Conservation (phyloP, 495 filamentous ascomycete species). For the Aeminium ludgeri region DNA sequence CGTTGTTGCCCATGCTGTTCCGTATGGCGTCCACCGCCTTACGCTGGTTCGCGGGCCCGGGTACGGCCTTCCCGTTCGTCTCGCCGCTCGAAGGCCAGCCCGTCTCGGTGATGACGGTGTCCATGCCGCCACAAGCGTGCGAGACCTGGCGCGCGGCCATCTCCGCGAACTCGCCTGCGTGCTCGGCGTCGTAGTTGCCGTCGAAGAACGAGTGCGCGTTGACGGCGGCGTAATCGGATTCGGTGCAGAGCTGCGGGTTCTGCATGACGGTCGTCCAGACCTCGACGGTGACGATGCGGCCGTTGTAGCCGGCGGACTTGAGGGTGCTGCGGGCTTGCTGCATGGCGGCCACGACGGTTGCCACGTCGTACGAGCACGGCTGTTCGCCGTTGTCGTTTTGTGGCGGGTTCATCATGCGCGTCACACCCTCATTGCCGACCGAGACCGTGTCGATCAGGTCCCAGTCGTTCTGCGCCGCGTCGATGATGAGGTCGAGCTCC, state of each 20-base stretch:
- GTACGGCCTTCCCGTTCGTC: constrained; percentile 46
- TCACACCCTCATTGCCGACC: constrained; percentile 66
- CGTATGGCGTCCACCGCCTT: constrained; percentile 47
- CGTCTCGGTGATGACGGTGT: constrained; percentile 50
- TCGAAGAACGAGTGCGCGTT: constrained; percentile 84
- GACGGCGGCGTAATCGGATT: constrained; percentile 59
- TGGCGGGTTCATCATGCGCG: too few relatives aligned
- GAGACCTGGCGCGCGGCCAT: constrained; percentile 36
- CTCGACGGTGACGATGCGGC: constrained; percentile 65
- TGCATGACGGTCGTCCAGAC: constrained; percentile 45
- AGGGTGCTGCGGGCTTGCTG: constrained; percentile 37
- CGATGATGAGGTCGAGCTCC: constrained; percentile 37
- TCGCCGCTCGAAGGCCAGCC: constrained; percentile 66
- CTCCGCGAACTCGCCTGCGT: constrained; percentile 47
- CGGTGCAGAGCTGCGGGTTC: constrained; percentile 54
- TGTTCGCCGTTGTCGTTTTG: constrained; percentile 33
- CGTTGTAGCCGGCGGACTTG: constrained; percentile 46
- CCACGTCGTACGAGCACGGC: constrained; percentile 24
- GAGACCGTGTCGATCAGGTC: constrained; percentile 47
- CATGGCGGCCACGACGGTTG: constrained; percentile 38
- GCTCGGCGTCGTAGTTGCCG: constrained; percentile 32
- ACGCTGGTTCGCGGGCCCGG: constrained; percentile 43
- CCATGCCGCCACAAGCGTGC: constrained; percentile 37
- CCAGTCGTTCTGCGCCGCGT: constrained; percentile 44
- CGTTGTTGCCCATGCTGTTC: constrained; percentile 31